Conservation (phyloP, 768 basidiomycete species). For the Mycena indigotica region DNA sequence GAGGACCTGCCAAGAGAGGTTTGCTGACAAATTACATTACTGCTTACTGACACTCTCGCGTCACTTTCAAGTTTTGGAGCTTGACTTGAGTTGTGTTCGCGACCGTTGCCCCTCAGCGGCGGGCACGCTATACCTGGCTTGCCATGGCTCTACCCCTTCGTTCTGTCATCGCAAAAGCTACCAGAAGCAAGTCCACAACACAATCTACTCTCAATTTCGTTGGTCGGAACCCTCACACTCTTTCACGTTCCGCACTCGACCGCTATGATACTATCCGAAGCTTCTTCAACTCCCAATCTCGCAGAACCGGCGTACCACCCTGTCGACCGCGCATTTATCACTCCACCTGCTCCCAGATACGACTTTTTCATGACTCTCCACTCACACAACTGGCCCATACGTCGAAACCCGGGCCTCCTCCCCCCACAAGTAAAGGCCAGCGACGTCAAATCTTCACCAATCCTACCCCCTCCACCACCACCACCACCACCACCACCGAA, state of each 20-base stretch:
- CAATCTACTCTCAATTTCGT: background rate
- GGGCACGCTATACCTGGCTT: background rate
- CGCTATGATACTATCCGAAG: constrained; percentile 60
- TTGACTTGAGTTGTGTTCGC: background rate
- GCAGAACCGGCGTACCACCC: constrained; percentile 19
- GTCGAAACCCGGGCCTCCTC: constrained; percentile 4
- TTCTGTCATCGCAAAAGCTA: background rate
- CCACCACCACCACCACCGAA: constrained; percentile 32
- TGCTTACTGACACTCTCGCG: too few relatives aligned
- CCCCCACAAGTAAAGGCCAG: background rate
- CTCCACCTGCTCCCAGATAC: constrained; percentile 9
- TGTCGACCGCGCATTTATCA: background rate
- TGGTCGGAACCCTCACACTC: background rate
- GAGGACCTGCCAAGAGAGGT: too few relatives aligned
- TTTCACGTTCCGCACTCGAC: constrained; percentile 40
- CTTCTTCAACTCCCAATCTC: constrained; percentile 51
- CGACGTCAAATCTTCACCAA: too few relatives aligned
- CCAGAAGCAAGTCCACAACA: background rate
- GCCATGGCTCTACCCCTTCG: background rate
- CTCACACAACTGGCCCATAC: constrained; percentile 7
- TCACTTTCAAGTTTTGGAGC: background rate
- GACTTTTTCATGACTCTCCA: constrained; percentile 20
- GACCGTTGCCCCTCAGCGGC: background rate
- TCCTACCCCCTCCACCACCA: too few relatives aligned
- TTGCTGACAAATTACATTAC: too few relatives aligned